phyloP scores from a whole-genome alignment of 768 basidiomycete genomes.

The Steccherinum ochraceum region DNA sequence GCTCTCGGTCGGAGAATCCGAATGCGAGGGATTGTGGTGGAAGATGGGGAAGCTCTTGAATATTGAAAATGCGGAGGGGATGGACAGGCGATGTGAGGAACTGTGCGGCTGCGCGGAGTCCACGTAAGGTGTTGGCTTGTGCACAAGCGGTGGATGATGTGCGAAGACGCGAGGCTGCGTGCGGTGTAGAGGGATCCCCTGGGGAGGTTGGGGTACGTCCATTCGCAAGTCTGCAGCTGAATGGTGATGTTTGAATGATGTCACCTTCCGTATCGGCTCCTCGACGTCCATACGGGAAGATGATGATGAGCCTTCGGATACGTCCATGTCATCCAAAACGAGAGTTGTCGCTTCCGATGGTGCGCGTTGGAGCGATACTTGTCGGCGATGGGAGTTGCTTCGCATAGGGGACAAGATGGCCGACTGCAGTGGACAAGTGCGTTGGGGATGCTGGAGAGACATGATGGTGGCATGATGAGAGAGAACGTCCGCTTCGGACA shows the following conservation, averaged over 20 bases:
- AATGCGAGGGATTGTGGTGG: background rate
- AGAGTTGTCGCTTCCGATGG: background rate
- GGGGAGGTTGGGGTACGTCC: background rate
- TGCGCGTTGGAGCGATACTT: background rate
- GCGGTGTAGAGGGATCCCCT: background rate
- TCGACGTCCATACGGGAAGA: background rate
- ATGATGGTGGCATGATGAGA: constrained; percentile 32
- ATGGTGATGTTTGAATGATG: background rate
- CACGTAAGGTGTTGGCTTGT: background rate
- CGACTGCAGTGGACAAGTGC: background rate
- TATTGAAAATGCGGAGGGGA: background rate
- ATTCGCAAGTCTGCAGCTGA: no score
- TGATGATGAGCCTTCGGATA: no score
- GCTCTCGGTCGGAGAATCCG: background rate
- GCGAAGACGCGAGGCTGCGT: background rate
- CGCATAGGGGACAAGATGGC: background rate
- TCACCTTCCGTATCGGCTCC: background rate
- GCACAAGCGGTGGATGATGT: background rate
- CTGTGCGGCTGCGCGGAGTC: background rate
- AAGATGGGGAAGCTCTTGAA: background rate
- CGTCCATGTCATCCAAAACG: background rate
- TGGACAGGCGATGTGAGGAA: background rate
- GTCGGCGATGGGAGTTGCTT: background rate
- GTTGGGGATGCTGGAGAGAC: constrained; percentile 21
- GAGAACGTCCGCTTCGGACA: constrained; percentile 61